phyloP scores from a whole-genome alignment of 1,139 yeast species.

The Scheffersomyces quercinus region DNA sequence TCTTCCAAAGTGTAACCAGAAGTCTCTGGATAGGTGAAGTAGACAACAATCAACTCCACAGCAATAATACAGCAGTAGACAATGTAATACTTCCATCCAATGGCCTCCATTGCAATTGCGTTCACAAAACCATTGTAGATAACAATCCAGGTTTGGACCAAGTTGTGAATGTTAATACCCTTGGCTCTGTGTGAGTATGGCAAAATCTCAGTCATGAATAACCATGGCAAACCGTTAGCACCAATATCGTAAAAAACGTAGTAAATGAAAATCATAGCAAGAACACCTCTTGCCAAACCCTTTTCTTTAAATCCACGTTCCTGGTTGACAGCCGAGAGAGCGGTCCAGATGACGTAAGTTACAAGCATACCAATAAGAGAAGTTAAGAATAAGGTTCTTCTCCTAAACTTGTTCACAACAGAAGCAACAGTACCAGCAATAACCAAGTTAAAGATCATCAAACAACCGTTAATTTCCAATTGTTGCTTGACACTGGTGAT shows the following conservation, averaged over 20 bases:
- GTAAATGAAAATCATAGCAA: slow-evolving; percentile 48
- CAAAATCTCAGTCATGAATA: slow-evolving; percentile 43
- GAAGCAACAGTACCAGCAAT: slow-evolving; percentile 32
- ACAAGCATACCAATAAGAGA: slow-evolving; percentile 38
- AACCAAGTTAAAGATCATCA: slow-evolving; percentile 44
- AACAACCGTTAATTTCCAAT: slow-evolving; percentile 47
- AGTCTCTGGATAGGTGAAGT: slow-evolving; percentile 51
- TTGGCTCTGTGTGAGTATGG: slow-evolving; percentile 48
- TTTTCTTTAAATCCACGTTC: slow-evolving; percentile 33
- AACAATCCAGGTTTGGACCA: slow-evolving; percentile 4
- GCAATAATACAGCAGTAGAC: slow-evolving; percentile 46
- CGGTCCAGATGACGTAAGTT: slow-evolving; percentile 41
- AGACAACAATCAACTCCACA: slow-evolving; percentile 38
- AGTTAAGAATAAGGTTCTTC: slow-evolving; percentile 48
- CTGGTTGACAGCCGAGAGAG: slow-evolving; percentile 38
- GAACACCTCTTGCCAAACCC: slow-evolving; percentile 42
- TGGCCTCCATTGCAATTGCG: slow-evolving; percentile 60
- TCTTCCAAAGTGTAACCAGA: slow-evolving; percentile 56
- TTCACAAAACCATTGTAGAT: slow-evolving; percentile 50
- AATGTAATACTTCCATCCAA: slow-evolving; percentile 62
- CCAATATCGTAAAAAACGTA: slow-evolving; percentile 40
- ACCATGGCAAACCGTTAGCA: slow-evolving; percentile 40
- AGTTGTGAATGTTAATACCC: slow-evolving; percentile 33
- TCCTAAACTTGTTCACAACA: slow-evolving; percentile 30
- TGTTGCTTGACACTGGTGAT: slow-evolving; percentile 44